These are phyloP conservation scores for Diaporthe ampelina DNA, from an alignment of 2,329 filamentous ascomycete genomes.

Conservation along the genomic window DNA sequence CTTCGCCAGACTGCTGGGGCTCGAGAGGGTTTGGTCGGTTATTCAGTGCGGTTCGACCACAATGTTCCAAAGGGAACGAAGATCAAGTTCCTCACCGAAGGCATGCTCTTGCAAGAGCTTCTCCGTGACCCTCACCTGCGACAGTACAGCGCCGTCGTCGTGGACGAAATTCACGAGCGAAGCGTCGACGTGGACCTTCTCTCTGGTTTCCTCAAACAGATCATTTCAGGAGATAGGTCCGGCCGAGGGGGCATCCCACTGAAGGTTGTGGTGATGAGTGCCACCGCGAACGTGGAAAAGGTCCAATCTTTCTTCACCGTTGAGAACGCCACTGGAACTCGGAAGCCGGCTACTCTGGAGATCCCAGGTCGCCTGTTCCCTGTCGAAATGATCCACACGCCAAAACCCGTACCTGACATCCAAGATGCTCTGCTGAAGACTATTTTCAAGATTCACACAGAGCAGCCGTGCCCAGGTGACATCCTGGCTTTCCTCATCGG, in stretches of 20 bases:
- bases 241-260: conserved; percentile 80
- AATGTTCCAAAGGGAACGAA: conserved; percentile 83
- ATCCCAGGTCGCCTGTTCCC: conserved; percentile 91
- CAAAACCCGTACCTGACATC: conserved; percentile 82
- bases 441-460: conserved; percentile 88
- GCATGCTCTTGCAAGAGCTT: conserved; percentile 95
- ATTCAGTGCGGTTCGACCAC: conserved; percentile 95
- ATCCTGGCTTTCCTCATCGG: conserved; percentile 93
- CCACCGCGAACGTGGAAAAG: conserved; percentile 88
- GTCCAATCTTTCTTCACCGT: conserved; percentile 81
- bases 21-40: conserved; percentile 78
- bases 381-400: conserved; percentile 82
- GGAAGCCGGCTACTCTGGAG: conserved; percentile 58
- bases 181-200: conserved; percentile 95
- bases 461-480: conserved; percentile 93
- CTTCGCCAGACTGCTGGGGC: conserved; percentile 53
- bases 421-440: conserved; percentile 84
- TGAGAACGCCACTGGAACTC: conserved; percentile 35
- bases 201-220: conserved; percentile 86
- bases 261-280: conserved; percentile 97
- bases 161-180: conserved; percentile 97
- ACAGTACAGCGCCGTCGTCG: conserved; percentile 89
- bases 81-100: conserved; percentile 96
- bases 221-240: conserved; percentile 73
- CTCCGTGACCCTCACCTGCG: conserved; percentile 84